phyloP scores from a whole-genome alignment of 768 basidiomycete genomes.

The Phlebiopsis flavidoalba region DNA sequence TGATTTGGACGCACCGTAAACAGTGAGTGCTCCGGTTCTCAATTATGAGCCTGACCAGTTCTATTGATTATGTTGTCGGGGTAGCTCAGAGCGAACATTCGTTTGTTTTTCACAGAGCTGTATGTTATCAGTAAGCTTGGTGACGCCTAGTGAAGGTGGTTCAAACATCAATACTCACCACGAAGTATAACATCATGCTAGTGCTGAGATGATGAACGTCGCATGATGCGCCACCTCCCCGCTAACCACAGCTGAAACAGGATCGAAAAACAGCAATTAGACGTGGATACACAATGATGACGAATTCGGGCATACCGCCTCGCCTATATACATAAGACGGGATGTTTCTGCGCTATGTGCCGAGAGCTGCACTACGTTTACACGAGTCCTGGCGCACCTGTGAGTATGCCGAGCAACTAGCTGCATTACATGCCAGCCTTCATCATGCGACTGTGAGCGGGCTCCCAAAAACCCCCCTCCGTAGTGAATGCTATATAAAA shows the following conservation, averaged over 20 bases:
- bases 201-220: slow-evolving; percentile 25
- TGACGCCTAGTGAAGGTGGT: too few relatives aligned
- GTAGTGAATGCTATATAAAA: too few relatives aligned
- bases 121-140: too few relatives aligned
- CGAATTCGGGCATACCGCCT: neutral
- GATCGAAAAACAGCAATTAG: too few relatives aligned
- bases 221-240: slow-evolving; percentile 9
- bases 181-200: slow-evolving; percentile 17
- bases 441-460: too few relatives aligned
- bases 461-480: too few relatives aligned
- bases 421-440: neutral
- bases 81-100: neutral
- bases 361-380: neutral
- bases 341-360: neutral
- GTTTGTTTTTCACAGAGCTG: neutral
- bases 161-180: too few relatives aligned
- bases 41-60: neutral
- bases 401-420: neutral
- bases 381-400: neutral
- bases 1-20: too few relatives aligned
- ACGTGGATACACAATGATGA: too few relatives aligned
- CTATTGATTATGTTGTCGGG: neutral
- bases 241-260: slow-evolving; percentile 19
- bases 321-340: neutral
- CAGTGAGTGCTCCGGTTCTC: slow-evolving; percentile 7